These are phyloP conservation scores for Aspergillus neotritici DNA, from an alignment of 2,329 filamentous ascomycete species.

Conservation along the genomic window DNA sequence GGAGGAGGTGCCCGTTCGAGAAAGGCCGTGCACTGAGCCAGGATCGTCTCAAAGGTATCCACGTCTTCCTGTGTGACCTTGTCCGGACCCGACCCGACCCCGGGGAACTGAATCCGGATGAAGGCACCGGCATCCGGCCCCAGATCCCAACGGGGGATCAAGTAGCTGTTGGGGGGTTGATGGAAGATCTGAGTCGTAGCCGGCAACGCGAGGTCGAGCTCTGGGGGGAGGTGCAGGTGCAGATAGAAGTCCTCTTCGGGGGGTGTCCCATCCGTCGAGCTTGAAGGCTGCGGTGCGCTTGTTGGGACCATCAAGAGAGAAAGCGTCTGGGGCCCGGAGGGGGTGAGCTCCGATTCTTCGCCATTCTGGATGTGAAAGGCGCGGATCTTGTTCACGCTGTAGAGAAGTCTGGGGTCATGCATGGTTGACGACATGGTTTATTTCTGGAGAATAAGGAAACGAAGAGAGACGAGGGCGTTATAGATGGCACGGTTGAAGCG, in stretches of 20 bases:
- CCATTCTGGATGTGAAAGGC: constrained; percentile 90
- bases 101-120: constrained; percentile 85
- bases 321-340: constrained; percentile 80
- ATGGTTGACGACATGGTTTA: constrained; percentile 21
- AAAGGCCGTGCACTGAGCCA: constrained; percentile 96
- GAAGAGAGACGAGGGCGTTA: neutral
- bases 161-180: constrained; percentile 83
- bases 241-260: constrained; percentile 92
- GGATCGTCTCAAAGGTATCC: constrained; percentile 94
- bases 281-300: constrained; percentile 59
- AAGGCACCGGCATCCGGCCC: constrained; percentile 85
- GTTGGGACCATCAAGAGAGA: constrained; percentile 96
- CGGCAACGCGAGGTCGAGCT: constrained; percentile 86
- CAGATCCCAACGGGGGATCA: constrained; percentile 92
- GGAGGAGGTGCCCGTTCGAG: constrained; percentile 72
- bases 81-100: constrained; percentile 57
- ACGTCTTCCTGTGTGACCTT: constrained; percentile 80
- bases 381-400: constrained; percentile 68
- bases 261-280: constrained; percentile 46
- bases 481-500: too few species aligned
- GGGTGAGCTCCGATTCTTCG: constrained; percentile 73
- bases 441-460: neutral
- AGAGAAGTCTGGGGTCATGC: constrained; percentile 37
- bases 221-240: constrained; percentile 87
- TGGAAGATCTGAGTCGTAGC: constrained; percentile 97